These are phyloP conservation scores for Sporothrix dimorphospora DNA, from an alignment of 2,329 filamentous ascomycete genomes.

Conservation along the genomic window DNA sequence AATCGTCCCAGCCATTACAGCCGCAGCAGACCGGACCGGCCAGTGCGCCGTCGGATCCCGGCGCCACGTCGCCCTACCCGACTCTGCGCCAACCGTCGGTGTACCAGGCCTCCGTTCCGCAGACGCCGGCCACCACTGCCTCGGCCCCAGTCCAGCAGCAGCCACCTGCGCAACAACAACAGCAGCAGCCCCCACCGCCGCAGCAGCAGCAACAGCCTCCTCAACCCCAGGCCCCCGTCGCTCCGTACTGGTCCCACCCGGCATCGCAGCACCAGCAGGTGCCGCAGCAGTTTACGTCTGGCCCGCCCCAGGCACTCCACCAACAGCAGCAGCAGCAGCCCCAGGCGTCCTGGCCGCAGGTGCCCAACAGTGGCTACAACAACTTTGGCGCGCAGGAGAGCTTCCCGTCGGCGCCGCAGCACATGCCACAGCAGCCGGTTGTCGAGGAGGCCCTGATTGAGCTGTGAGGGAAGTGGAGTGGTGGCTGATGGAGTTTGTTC, in stretches of 20 bases:
- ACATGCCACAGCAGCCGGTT: slow-evolving; percentile 60
- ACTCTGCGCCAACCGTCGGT: slow-evolving; percentile 54
- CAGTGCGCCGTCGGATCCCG: slow-evolving; percentile 47
- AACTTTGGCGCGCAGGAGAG: slow-evolving; percentile 59
- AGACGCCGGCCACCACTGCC: slow-evolving; percentile 45
- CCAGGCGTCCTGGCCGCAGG: slow-evolving; percentile 38
- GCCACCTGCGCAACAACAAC: neutral
- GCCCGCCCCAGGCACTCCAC: slow-evolving; percentile 48
- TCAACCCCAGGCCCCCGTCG: slow-evolving; percentile 37
- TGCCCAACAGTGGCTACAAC: slow-evolving; percentile 48
- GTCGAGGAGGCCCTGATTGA: slow-evolving; percentile 83
- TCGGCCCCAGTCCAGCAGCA: slow-evolving; percentile 41
- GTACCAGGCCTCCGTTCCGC: slow-evolving; percentile 49
- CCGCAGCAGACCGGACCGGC: slow-evolving; percentile 45
- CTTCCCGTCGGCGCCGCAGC: slow-evolving; percentile 68
- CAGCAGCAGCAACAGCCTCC: slow-evolving; percentile 23
- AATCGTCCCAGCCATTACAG: slow-evolving; percentile 38
- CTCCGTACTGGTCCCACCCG: slow-evolving; percentile 54
- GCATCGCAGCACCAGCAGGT: slow-evolving; percentile 47
- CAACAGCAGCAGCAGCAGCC: slow-evolving; percentile 35
- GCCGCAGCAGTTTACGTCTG: slow-evolving; percentile 37
- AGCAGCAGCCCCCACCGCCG: slow-evolving; percentile 28
- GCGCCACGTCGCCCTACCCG: slow-evolving; percentile 54
- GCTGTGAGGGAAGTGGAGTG: slow-evolving; percentile 44
- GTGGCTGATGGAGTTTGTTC: too few species aligned